A percentile compares a stretch with the other conserved stretches of the same genome.
These are phyloP conservation scores for Jackrogersella multiformis DNA, from an alignment of 495 filamentous ascomycete genomes.

Conservation along the genomic window DNA sequence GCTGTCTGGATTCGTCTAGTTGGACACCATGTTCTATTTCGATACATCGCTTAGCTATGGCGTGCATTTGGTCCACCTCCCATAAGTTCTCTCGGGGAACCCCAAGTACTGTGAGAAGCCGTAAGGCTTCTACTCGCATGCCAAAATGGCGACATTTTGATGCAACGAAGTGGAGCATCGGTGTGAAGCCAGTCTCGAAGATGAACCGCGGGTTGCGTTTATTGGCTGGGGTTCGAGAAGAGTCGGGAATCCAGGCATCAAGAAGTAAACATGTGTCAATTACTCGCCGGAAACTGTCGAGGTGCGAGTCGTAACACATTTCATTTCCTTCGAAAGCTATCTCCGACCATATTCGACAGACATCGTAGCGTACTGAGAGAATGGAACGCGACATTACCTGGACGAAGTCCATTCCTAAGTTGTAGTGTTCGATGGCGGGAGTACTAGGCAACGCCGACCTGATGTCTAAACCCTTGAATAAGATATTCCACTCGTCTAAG, in stretches of 20 bases:
- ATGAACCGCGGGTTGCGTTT: conserved; percentile 48
- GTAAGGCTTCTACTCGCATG: conserved; percentile 50
- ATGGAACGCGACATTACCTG: conserved; percentile 16
- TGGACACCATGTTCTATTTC: conserved; percentile 48
- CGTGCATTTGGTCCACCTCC: conserved; percentile 42
- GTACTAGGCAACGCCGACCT: conserved; percentile 3
- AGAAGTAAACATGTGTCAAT: conserved; percentile 28
- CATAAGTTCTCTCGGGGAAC: conserved; percentile 44
- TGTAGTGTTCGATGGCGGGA: neutral
- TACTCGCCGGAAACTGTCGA: conserved; percentile 37
- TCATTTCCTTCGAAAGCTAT: conserved; percentile 41
- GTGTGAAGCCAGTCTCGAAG: conserved; percentile 57
- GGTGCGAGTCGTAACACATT: conserved; percentile 42
- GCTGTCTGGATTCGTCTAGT: conserved; percentile 14
- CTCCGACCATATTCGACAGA: conserved; percentile 38
- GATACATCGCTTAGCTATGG: conserved; percentile 42
- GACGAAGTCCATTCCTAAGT: neutral
- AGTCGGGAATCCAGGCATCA: conserved; percentile 13
- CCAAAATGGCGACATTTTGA: conserved; percentile 55
- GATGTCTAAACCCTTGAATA: conserved; percentile 36
- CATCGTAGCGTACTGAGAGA: conserved; percentile 34
- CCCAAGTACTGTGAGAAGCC: conserved; percentile 33
- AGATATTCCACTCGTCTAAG: conserved; percentile 38
- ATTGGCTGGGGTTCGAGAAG: conserved; percentile 21
- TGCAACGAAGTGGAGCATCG: conserved; percentile 55